Percentiles rank a stretch among this genome's conserved stretches.
phyloP scores from a whole-genome alignment of 306 rosid species.

The Betula pendula region DNA sequence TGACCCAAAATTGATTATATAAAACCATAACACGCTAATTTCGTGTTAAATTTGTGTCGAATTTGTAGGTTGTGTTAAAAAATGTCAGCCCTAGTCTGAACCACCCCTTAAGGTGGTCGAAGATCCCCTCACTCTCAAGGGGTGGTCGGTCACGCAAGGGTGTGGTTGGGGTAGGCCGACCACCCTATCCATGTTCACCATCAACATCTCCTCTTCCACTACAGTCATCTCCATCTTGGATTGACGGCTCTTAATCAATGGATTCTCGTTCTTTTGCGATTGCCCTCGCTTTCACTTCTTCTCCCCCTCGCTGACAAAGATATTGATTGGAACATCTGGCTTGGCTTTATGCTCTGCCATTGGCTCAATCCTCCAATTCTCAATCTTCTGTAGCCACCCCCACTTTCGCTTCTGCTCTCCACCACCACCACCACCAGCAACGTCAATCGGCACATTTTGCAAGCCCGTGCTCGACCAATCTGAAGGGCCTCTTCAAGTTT shows the following conservation, averaged over 20 bases:
- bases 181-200: slow-evolving; percentile 24
- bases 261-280: slow-evolving; percentile 50
- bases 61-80: too few species aligned
- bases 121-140: too few species aligned
- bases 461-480: neutral
- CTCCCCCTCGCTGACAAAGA: slow-evolving; percentile 1
- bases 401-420: slow-evolving; percentile 29
- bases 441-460: slow-evolving; percentile 21
- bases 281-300: slow-evolving; percentile 72
- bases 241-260: neutral
- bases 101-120: too few species aligned
- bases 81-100: too few species aligned
- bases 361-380: neutral
- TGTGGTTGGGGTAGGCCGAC: too few species aligned
- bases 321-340: neutral
- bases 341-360: neutral
- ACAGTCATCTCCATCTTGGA: neutral
- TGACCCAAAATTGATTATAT: too few species aligned
- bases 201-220: slow-evolving; percentile 24
- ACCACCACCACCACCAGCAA: neutral
- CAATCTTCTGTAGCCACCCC: slow-evolving; percentile 26
- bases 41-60: too few species aligned
- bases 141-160: too few species aligned
- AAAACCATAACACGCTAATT: too few species aligned
- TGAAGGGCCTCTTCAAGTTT: slow-evolving; percentile 26